These are phyloP conservation scores for Evernia prunastri DNA, from an alignment of 495 filamentous ascomycete genomes.

Conservation along the genomic window DNA sequence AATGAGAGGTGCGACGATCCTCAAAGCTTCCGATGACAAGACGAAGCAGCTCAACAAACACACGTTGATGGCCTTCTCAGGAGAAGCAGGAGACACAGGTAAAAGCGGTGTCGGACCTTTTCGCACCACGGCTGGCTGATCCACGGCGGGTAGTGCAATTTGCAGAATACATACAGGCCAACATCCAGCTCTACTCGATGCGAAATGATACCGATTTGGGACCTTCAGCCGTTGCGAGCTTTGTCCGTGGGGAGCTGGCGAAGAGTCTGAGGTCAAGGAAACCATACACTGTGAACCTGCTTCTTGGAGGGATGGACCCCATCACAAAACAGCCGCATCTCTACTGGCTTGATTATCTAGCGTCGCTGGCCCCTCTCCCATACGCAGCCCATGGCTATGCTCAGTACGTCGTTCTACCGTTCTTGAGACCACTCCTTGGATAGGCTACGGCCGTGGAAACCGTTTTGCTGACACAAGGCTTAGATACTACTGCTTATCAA, in stretches of 20 bases:
- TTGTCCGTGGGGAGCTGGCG: slow-evolving; percentile 88
- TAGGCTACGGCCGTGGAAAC: not conserved
- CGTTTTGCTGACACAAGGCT: slow-evolving; percentile 1
- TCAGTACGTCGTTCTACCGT: slow-evolving; percentile 55
- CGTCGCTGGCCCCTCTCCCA: slow-evolving; percentile 75
- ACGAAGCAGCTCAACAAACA: slow-evolving; percentile 83
- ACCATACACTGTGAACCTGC: slow-evolving; percentile 92
- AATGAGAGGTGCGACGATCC: slow-evolving; percentile 92
- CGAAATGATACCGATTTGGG: slow-evolving; percentile 88
- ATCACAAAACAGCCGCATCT: slow-evolving; percentile 80
- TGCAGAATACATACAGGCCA: slow-evolving; percentile 97
- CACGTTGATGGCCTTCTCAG: slow-evolving; percentile 92
- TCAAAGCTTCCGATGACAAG: slow-evolving; percentile 97
- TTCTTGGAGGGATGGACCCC: slow-evolving; percentile 85
- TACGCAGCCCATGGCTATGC: slow-evolving; percentile 98
- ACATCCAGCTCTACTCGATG: slow-evolving; percentile 97
- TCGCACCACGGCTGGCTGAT: slow-evolving; percentile 6
- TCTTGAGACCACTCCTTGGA: not conserved
- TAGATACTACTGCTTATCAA: slow-evolving; percentile 88
- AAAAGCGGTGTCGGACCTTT: slow-evolving; percentile 27
- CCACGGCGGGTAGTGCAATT: slow-evolving; percentile 66
- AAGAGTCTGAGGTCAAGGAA: slow-evolving; percentile 80
- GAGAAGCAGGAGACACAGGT: slow-evolving; percentile 96
- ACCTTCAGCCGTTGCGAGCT: slow-evolving; percentile 79
- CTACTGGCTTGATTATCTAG: slow-evolving; percentile 97